Percentiles rank a stretch among this genome's conserved stretches.
Conservation (phyloP, 1,139 yeast species). For the Protomyces macrosporus region DNA sequence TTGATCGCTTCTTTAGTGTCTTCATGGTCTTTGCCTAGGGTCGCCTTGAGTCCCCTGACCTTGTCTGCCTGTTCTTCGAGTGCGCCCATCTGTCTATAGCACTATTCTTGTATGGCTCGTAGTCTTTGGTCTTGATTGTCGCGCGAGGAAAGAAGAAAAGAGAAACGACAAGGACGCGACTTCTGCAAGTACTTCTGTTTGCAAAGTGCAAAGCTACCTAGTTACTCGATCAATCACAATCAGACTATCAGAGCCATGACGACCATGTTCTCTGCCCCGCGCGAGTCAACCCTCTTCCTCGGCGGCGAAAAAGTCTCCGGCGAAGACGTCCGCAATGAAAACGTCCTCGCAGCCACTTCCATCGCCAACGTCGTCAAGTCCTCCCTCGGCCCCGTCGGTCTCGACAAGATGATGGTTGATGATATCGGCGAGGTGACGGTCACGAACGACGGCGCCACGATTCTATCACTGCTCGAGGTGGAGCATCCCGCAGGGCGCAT, state of each 20-base stretch:
- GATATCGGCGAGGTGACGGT: slow-evolving; percentile 99
- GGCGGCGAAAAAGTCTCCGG: slow-evolving; percentile 97
- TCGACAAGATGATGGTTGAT: slow-evolving; percentile 97
- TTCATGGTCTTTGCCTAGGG: slow-evolving; percentile 13
- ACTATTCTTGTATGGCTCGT: slow-evolving; percentile 25
- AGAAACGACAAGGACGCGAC: no score
- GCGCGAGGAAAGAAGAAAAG: no score
- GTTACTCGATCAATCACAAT: slow-evolving; percentile 41
- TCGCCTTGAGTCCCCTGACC: slow-evolving; percentile 13
- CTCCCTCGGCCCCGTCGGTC: slow-evolving; percentile 95
- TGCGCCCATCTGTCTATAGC: neutral
- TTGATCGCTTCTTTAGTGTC: slow-evolving; percentile 21
- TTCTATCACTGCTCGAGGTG: slow-evolving; percentile 80
- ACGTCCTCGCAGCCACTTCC: slow-evolving; percentile 87
- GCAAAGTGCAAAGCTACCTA: neutral
- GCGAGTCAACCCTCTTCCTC: slow-evolving; percentile 37
- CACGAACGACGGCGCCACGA: slow-evolving; percentile 98
- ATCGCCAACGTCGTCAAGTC: slow-evolving; percentile 97
- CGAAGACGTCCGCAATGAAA: slow-evolving; percentile 92
- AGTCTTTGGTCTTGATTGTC: slow-evolving; percentile 3
- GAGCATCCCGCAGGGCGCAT: slow-evolving; percentile 99
- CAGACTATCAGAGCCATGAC: slow-evolving; percentile 1
- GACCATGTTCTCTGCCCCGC: slow-evolving; percentile 24
- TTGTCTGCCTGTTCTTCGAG: slow-evolving; percentile 12
- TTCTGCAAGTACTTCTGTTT: no score